A percentile compares a stretch with the other conserved stretches of the same genome.
These are phyloP conservation scores for Hemileia vastatrix DNA, from an alignment of 1,284 basidiomycete genomes.

Conservation along the genomic window DNA sequence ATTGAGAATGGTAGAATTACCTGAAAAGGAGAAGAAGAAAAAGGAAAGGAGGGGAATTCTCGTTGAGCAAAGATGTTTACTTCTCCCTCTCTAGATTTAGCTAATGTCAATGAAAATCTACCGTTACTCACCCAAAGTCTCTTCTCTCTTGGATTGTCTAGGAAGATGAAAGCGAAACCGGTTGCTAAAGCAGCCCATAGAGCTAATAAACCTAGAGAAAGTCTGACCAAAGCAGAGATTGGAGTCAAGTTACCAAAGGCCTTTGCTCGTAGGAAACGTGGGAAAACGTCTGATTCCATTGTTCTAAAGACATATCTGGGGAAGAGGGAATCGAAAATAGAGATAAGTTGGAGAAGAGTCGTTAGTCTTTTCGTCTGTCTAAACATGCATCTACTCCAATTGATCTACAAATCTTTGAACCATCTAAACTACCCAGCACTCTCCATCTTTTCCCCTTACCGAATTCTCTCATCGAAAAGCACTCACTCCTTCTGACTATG, in stretches of 20 bases:
- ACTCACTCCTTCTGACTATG: slow-evolving; percentile 93
- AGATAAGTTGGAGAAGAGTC: not conserved
- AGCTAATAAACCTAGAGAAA: slow-evolving; percentile 70
- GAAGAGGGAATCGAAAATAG: not conserved
- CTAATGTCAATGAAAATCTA: not conserved
- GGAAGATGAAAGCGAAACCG: slow-evolving; percentile 82
- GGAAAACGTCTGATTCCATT: slow-evolving; percentile 97
- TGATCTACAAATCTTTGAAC: too few species aligned
- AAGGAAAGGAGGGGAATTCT: too few species aligned
- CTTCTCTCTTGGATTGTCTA: slow-evolving; percentile 79
- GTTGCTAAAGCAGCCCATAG: slow-evolving; percentile 85
- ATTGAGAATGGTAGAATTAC: slow-evolving; percentile 86
- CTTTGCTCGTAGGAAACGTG: slow-evolving; percentile 85
- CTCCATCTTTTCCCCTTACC: too few species aligned
- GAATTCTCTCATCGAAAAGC: not conserved
- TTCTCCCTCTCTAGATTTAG: not conserved
- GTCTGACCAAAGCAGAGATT: slow-evolving; percentile 69
- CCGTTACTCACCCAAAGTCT: slow-evolving; percentile 90
- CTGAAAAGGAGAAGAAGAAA: too few species aligned
- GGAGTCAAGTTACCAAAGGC: slow-evolving; percentile 94
- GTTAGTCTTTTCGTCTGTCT: not conserved
- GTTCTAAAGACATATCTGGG: slow-evolving; percentile 91
- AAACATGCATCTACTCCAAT: too few species aligned
- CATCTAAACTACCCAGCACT: too few species aligned
- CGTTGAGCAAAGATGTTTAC: too few species aligned